Base-by-base conservation (phyloP, 1,284 basidiomycete species). In the Ganoderma sinense region DNA sequence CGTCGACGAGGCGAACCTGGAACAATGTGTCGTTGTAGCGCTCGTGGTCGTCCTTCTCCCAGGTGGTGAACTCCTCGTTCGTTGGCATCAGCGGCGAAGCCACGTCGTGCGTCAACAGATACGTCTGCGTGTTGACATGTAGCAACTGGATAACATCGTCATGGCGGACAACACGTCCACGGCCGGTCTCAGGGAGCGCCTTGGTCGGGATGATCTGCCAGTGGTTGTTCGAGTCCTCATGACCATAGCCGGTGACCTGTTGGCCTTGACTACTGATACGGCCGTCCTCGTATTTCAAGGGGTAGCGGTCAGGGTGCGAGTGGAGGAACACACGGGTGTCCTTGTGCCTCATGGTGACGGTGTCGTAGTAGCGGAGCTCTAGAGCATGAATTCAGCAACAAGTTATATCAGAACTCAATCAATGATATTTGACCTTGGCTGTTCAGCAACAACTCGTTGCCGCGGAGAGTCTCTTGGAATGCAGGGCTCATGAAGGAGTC, bases 31-130 rank as follows among this genome's bases (percentile, higher is more conserved):
- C 97, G 75, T 97, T 95, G 79, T 93, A 87, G 51, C 92, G 87
- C 5, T 87, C 85, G 69, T 88, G 82, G 74, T 95, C 91, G 71
- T 93, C 91, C 74, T 88, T 91, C 14, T 90, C 81, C 88, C 91
- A 92, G 0, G 97, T 97, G 3, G 97, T 99, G 81, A 99, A 97
- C 81, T 99, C 98, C 80, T 98, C 96, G 81, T 99, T 99, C 51
- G 98, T 99, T 11, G 97, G 91, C 93, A 97, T 98, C 65, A 97
- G 88, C 2, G 98, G 95, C 3, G 96, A 98, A 0, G 98, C 98
- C 69, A 99, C 98, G 79, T 99, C 98, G 79, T 99, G 98, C 1
- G 97, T 97, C 61, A 99, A 83, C 53, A 99, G 90, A 68, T 91
- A 82, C 0, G 91, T 91, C 74, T 97, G 84, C 10, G 97, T 98